Base-by-base conservation (phyloP, 495 filamentous ascomycete species). In the Glonium stellatum region DNA sequence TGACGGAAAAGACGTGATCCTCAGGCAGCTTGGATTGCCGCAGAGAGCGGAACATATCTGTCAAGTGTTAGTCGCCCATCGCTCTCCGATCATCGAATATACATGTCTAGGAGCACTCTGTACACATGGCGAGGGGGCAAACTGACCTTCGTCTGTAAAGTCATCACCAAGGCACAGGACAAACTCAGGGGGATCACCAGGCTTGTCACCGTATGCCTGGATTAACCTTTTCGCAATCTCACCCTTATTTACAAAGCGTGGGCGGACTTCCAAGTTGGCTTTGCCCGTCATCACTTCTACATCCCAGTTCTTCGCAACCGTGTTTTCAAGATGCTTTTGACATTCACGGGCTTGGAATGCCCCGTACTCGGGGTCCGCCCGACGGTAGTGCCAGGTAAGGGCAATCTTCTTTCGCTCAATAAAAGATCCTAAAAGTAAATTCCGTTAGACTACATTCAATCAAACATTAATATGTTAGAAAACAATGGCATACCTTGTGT, bases 261-360 rank as follows among this genome's bases (percentile, higher is more conserved):
- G 91, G 13, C 93, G 84, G n/a, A 96, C 90, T 70, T 97, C 93
- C 8, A 97, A 78, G 67, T 97, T 96, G 54, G 91, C 91, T 71
- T 97, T 98, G 52, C 93, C 93, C 0, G 84, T 79, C 88, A 96
- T 97, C 44, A 97, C 89, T 67, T 96, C 91, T 11, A 97, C 88
- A 49, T 92, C 88, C 80, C 84, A 95, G 27, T 82, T 82, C 67
- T 82, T 85, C 48, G 75, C 83, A 8, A 96, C 86, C 0, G 84
- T 87, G 4, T 79, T 76, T 68, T 90, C 84, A 34, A 97, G 79
- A 42, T 87, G 80, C 63, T 86, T 82, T 46, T 88, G 83, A 67
- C 90, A 95, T 65, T 89, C 84, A 21, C 76, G 81, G 11, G 90
- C 83, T 68, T 90, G 83, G 70, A 86, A 85, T 0, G 81, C 72